Evolutionary conservation across 257 asterid species (phyloP).

Genomic region (Linaria vulgaris): DNA sequence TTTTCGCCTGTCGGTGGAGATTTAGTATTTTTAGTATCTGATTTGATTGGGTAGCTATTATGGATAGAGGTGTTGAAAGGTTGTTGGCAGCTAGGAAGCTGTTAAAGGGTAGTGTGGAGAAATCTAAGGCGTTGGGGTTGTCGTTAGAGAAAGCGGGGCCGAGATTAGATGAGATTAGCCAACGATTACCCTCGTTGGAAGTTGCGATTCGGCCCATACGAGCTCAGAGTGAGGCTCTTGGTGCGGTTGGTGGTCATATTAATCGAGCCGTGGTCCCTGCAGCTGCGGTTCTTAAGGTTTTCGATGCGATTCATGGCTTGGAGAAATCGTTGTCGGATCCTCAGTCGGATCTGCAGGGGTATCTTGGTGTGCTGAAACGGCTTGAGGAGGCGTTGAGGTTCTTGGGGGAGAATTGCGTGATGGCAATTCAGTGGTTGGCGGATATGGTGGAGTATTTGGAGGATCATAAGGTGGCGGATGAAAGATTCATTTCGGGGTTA

Average conservation of each 20-base stretch:
- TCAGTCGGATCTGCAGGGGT: conserved; percentile 61
- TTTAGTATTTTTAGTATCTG: conserved; percentile 17
- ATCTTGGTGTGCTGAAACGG: conserved; percentile 70
- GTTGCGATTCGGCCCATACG: conserved; percentile 73
- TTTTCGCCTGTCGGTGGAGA: conserved; percentile 5
- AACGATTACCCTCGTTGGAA: conserved; percentile 65
- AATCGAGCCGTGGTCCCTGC: conserved; percentile 91
- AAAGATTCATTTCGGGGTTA: conserved; percentile 52
- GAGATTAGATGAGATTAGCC: conserved; percentile 66
- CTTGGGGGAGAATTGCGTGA: conserved; percentile 73
- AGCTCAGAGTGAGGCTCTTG: conserved; percentile 60
- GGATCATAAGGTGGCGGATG: conserved; percentile 81
- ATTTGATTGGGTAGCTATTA: conserved; percentile 26
- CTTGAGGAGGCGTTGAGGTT: conserved; percentile 77
- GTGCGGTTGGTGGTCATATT: conserved; percentile 75
- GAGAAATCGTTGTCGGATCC: conserved; percentile 81
- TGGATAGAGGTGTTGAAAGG: conserved; percentile 58
- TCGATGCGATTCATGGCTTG: conserved; percentile 87
- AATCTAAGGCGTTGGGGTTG: conserved; percentile 53
- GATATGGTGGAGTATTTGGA: conserved; percentile 87
- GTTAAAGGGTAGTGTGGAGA: conserved; percentile 61
- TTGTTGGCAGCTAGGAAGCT: conserved; percentile 65
- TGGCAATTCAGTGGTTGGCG: conserved; percentile 86
- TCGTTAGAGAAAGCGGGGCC: conserved; percentile 64
- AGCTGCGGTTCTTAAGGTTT: conserved; percentile 88